Conservation (phyloP, 208 protist species). For the Trypanosoma congolense region DNA sequence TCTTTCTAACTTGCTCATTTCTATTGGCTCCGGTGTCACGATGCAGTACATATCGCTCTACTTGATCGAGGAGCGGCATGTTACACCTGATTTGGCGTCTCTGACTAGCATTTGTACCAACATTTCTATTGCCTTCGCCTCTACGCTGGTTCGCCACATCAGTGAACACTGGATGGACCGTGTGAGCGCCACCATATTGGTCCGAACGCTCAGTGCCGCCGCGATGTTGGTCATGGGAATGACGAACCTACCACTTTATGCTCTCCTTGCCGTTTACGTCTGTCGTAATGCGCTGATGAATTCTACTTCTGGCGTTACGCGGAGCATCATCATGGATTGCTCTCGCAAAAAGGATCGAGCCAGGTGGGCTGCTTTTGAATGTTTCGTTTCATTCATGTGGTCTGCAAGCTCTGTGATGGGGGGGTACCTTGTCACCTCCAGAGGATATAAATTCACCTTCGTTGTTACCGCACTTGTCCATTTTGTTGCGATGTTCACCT, state of each 20-base stretch:
- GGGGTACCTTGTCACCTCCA: constrained; percentile 31
- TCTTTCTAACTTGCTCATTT: constrained; percentile 36
- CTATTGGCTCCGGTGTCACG: constrained; percentile 57
- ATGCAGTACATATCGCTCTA: constrained; percentile 44
- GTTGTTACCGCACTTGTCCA: constrained; percentile 47
- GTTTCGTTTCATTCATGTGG: constrained; percentile 58
- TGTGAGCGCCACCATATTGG: constrained; percentile 25
- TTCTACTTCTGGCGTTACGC: constrained; percentile 45
- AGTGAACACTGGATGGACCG: constrained; percentile 25
- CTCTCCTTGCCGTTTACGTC: constrained; percentile 32
- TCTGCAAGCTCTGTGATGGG: constrained; percentile 56
- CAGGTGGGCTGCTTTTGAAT: constrained; percentile 68
- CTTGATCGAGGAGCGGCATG: constrained; percentile 22
- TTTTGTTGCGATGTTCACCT: constrained; percentile 21
- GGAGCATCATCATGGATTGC: constrained; percentile 71
- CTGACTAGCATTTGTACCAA: constrained; percentile 28
- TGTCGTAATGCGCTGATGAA: constrained; percentile 64
- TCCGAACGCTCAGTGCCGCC: constrained; percentile 26
- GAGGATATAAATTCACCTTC: constrained; percentile 48
- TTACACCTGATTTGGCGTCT: constrained; percentile 29
- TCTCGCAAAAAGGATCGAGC: constrained; percentile 31
- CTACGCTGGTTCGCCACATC: constrained; percentile 12
- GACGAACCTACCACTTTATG: neutral
- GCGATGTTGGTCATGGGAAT: constrained; percentile 14
- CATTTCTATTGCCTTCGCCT: constrained; percentile 19